Conservation (phyloP, 2,329 filamentous ascomycete genomes). For the Arthrobotrys conoides region DNA sequence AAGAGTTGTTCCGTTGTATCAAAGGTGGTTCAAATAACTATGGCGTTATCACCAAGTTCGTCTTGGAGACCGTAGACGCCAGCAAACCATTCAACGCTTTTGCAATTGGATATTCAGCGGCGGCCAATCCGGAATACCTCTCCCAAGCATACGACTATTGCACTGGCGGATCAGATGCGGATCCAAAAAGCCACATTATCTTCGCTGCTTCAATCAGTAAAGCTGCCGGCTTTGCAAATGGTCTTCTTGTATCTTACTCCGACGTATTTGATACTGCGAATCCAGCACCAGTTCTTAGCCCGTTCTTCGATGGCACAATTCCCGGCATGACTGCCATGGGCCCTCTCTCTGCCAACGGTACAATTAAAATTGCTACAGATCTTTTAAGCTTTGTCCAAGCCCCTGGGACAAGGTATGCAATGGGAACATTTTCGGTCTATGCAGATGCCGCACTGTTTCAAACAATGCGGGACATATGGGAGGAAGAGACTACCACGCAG, state of each 20-base stretch:
- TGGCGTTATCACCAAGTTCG: constrained; percentile 65
- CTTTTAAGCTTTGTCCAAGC: neutral
- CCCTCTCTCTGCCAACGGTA: no score
- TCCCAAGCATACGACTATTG: constrained; percentile 30
- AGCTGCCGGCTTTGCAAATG: neutral
- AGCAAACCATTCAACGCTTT: neutral
- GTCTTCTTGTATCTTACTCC: constrained; percentile 3
- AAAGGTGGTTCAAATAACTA: constrained; percentile 65
- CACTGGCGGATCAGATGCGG: constrained; percentile 26
- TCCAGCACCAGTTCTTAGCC: constrained; percentile 34
- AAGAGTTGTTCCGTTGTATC: constrained; percentile 65
- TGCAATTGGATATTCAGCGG: neutral
- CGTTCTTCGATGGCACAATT: constrained; percentile 39
- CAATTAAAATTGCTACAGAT: constrained; percentile 3
- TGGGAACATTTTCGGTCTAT: constrained; percentile 23
- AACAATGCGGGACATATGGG: constrained; percentile 33
- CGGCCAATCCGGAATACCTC: neutral
- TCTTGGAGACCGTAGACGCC: constrained; percentile 10
- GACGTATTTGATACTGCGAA: constrained; percentile 34
- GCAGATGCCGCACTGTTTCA: constrained; percentile 36
- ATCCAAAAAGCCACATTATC: constrained; percentile 34
- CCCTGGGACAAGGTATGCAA: constrained; percentile 24
- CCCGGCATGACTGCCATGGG: neutral
- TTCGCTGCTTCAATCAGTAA: constrained; percentile 1
- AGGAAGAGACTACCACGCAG: neutral